Conservation (phyloP, 2,329 filamentous ascomycete genomes). For the Clathrospora elynae region DNA sequence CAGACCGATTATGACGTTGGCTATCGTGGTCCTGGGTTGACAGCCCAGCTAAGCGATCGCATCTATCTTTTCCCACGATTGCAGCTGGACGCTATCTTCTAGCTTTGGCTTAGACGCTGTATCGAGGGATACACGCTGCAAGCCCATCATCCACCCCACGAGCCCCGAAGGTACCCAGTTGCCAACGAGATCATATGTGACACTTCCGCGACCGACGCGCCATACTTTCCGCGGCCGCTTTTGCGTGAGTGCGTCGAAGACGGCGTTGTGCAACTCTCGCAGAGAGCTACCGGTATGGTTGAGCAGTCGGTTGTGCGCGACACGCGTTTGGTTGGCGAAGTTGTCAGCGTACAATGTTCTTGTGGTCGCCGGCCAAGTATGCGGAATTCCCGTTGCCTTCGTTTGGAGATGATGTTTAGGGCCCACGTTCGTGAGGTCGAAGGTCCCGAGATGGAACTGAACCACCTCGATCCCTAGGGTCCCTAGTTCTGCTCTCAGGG, state of each 20-base stretch:
- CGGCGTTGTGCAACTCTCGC: slow-evolving; percentile 78
- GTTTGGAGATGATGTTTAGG: slow-evolving; percentile 50
- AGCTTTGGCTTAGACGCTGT: slow-evolving; percentile 44
- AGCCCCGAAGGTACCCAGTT: slow-evolving; percentile 75
- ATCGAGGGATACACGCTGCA: slow-evolving; percentile 60
- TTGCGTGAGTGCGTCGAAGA: slow-evolving; percentile 85
- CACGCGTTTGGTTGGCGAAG: slow-evolving; percentile 45
- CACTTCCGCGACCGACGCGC: slow-evolving; percentile 81
- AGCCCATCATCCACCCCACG: slow-evolving; percentile 93
- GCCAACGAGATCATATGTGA: slow-evolving; percentile 84
- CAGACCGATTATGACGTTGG: slow-evolving; percentile 14
- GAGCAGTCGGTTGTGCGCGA: slow-evolving; percentile 56
- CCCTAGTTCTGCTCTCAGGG: slow-evolving; percentile 77
- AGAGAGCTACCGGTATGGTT: slow-evolving; percentile 69
- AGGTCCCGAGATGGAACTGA: slow-evolving; percentile 87
- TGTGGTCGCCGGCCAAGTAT: slow-evolving; percentile 46
- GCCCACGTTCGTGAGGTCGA: slow-evolving; percentile 75
- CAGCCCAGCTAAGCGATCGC: slow-evolving; percentile 18
- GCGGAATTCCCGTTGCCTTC: slow-evolving; percentile 39
- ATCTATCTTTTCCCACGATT: slow-evolving; percentile 55
- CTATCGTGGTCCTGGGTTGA: neutral
- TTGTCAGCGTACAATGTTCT: slow-evolving; percentile 46
- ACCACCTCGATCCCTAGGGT: slow-evolving; percentile 78
- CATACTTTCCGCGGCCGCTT: slow-evolving; percentile 65
- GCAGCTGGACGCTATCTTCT: slow-evolving; percentile 49